phyloP scores from a whole-genome alignment of 2,329 filamentous ascomycete genomes.

The Aspergillus sp. region DNA sequence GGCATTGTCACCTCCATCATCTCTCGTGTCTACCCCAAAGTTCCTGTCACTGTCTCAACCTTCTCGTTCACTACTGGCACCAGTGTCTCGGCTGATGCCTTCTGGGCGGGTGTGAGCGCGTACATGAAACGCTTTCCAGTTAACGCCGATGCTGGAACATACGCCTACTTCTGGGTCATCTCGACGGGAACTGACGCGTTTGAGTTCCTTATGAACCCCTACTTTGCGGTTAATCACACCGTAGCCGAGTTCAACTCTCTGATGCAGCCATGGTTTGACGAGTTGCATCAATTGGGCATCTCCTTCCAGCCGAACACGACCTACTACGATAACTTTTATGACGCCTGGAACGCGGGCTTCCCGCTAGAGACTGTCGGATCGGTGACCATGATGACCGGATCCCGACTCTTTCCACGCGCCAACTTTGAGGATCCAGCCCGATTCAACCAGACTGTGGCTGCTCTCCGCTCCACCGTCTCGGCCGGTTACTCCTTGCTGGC shows the following conservation, averaged over 20 bases:
- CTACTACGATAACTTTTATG: slow-evolving; percentile 33
- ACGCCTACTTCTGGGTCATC: slow-evolving; percentile 37
- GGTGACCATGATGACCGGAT: slow-evolving; percentile 27
- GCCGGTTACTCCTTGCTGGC: slow-evolving; percentile 32
- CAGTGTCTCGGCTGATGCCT: slow-evolving; percentile 27
- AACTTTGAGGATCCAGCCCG: slow-evolving; percentile 33
- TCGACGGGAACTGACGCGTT: slow-evolving; percentile 29
- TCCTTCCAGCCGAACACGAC: slow-evolving; percentile 25
- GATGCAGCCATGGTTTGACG: slow-evolving; percentile 31
- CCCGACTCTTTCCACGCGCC: slow-evolving; percentile 38
- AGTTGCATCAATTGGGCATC: slow-evolving; percentile 29
- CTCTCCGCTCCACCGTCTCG: slow-evolving; percentile 25
- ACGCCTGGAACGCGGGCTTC: slow-evolving; percentile 31
- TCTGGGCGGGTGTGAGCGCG: slow-evolving; percentile 32
- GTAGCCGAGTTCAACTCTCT: slow-evolving; percentile 30
- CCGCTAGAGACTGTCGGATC: slow-evolving; percentile 28
- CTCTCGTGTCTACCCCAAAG: slow-evolving; percentile 29
- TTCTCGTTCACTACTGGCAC: slow-evolving; percentile 29
- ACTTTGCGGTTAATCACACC: slow-evolving; percentile 31
- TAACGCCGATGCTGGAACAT: slow-evolving; percentile 33
- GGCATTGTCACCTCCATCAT: slow-evolving; percentile 35
- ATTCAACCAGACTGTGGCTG: slow-evolving; percentile 34
- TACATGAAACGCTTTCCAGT: slow-evolving; percentile 31
- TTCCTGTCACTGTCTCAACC: slow-evolving; percentile 30
- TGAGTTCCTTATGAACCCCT: slow-evolving; percentile 33